Percentiles rank a stretch among this genome's conserved stretches.
These are phyloP conservation scores for Tricholoma saponaceum DNA, from an alignment of 768 basidiomycete genomes.

Conservation along the genomic window DNA sequence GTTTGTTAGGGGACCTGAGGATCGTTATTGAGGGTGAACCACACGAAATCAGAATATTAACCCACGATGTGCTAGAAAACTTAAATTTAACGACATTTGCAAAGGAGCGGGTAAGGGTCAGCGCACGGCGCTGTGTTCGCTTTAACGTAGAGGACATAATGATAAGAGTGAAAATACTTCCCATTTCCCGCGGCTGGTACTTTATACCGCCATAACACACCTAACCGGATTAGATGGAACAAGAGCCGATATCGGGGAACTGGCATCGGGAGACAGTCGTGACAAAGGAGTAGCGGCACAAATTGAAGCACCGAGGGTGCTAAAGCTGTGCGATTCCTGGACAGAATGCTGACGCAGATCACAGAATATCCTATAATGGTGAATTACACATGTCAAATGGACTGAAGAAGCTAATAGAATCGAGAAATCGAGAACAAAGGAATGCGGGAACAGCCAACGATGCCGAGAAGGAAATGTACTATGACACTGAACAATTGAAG, in stretches of 20 bases:
- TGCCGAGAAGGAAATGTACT: too few relatives aligned
- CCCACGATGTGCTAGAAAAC: constrained; percentile 24
- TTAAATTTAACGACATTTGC: constrained; percentile 41
- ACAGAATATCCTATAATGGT: not conserved
- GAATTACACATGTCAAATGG: constrained; percentile 6
- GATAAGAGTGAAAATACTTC: constrained; percentile 4
- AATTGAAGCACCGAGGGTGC: constrained; percentile 4
- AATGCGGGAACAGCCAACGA: not conserved
- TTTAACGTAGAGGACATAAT: constrained; percentile 30
- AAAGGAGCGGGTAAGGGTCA: constrained; percentile 48
- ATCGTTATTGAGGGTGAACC: not conserved
- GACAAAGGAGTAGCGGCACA: constrained; percentile 3
- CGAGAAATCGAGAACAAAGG: constrained; percentile 14
- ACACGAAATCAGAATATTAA: not conserved
- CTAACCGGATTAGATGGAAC: constrained; percentile 9
- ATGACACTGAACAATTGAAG: not conserved
- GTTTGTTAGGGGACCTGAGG: constrained; percentile 10
- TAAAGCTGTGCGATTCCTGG: constrained; percentile 10
- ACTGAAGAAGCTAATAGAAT: not conserved
- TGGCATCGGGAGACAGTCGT: constrained; percentile 10
- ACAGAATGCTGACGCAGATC: not conserved
- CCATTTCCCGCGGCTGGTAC: constrained; percentile 3
- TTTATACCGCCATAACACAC: constrained; percentile 14
- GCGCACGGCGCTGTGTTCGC: constrained; percentile 43
- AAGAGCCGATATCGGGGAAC: constrained; percentile 14